Percentiles rank a stretch among this genome's conserved stretches.
phyloP scores from a whole-genome alignment of 2,329 filamentous ascomycete species.

The Penicillium sclerotiorum region DNA sequence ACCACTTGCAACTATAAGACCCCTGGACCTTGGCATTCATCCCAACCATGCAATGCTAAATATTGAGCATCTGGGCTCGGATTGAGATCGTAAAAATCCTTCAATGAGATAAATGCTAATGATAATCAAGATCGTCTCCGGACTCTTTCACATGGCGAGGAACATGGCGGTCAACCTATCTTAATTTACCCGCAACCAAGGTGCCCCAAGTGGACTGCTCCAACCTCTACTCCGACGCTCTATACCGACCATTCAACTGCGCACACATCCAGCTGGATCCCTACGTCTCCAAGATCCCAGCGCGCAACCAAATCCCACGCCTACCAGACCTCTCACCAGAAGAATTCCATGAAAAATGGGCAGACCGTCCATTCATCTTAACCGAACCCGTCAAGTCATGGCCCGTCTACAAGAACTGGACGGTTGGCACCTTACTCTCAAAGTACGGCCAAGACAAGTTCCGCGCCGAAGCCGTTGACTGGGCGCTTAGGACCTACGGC shows the following conservation, averaged over 20 bases:
- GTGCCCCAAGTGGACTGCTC: conserved; percentile 69
- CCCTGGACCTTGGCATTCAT: too few species aligned
- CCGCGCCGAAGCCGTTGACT: conserved; percentile 90
- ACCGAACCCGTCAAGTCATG: conserved; percentile 79
- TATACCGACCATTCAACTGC: conserved; percentile 90
- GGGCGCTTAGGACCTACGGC: conserved; percentile 79
- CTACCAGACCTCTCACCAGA: conserved; percentile 68
- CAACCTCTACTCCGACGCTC: conserved; percentile 82
- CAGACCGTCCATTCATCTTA: conserved; percentile 80
- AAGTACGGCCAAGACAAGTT: conserved; percentile 70
- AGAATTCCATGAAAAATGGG: conserved; percentile 77
- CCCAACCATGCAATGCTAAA: too few species aligned
- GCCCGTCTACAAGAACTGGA: conserved; percentile 78
- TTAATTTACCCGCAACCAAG: conserved; percentile 59
- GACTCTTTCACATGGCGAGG: conserved; percentile 69
- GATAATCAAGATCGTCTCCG: conserved; percentile 29
- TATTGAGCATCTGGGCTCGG: too few species aligned
- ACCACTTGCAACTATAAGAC: neutral
- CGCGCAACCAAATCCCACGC: conserved; percentile 70
- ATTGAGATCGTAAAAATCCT: too few species aligned
- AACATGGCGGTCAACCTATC: conserved; percentile 79
- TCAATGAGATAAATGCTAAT: neutral
- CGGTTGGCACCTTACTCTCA: conserved; percentile 65
- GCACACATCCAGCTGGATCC: conserved; percentile 70
- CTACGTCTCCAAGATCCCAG: conserved; percentile 72